Conservation (phyloP, 352 stramenopile species). For the Phytophthora melonis region DNA sequence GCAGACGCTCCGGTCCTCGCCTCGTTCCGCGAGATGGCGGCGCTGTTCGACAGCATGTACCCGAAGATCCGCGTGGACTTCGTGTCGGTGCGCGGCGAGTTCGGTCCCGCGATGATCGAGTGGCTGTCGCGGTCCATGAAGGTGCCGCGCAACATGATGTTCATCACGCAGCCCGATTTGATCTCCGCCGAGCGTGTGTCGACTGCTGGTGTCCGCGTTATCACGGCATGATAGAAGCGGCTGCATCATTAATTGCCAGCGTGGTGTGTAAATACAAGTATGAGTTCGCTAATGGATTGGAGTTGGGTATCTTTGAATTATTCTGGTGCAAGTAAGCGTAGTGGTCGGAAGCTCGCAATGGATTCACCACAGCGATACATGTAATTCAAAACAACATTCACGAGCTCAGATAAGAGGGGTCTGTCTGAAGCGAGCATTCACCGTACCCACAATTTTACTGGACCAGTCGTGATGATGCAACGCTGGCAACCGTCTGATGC, state of each 20-base stretch:
- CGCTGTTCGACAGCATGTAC: conserved; percentile 87
- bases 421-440: too few relatives aligned
- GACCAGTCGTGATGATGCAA: not conserved
- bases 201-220: conserved; percentile 79
- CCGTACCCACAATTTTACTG: not conserved
- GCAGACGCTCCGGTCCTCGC: conserved; percentile 12
- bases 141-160: conserved; percentile 90
- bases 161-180: conserved; percentile 87
- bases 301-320: too few relatives aligned
- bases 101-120: too few relatives aligned
- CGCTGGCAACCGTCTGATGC: not conserved
- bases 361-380: too few relatives aligned
- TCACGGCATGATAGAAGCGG: conserved; percentile 49
- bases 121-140: conserved; percentile 60
- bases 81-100: too few relatives aligned
- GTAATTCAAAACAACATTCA: too few relatives aligned
- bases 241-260: not conserved
- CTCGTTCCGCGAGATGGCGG: conserved; percentile 50
- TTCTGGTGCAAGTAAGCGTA: too few relatives aligned
- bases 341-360: too few relatives aligned
- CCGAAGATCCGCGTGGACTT: conserved; percentile 85
- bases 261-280: conserved; percentile 9
- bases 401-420: too few relatives aligned
- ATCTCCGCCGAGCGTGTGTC: conserved; percentile 71
- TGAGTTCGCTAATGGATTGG: not conserved